Evolutionary conservation across 768 basidiomycete genomes (phyloP).

Genomic region (Pluteus cervinus): DNA sequence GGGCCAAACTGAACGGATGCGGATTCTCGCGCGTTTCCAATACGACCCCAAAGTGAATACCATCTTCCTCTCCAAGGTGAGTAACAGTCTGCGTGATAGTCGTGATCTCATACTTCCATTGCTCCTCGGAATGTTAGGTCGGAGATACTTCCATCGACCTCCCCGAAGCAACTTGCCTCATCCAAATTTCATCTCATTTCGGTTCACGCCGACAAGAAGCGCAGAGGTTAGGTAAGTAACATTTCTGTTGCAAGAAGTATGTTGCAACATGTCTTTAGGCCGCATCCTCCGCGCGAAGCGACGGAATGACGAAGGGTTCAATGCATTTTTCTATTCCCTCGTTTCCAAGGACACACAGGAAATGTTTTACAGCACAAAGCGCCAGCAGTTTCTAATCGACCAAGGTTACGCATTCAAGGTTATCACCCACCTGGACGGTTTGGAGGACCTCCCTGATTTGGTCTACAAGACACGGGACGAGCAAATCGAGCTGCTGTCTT

Average conservation of each 20-base stretch:
- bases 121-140: slow-evolving; percentile 44
- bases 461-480: slow-evolving; percentile 90
- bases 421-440: slow-evolving; percentile 93
- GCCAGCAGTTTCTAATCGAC: slow-evolving; percentile 97
- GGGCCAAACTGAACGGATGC: slow-evolving; percentile 92
- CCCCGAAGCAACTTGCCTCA: slow-evolving; percentile 97
- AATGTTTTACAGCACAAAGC: slow-evolving; percentile 99
- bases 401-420: slow-evolving; percentile 99
- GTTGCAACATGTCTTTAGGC: slow-evolving; percentile 36
- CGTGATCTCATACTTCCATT: background rate
- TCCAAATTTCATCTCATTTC: slow-evolving; percentile 99
- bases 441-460: slow-evolving; percentile 78
- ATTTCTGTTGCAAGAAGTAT: slow-evolving; percentile 5
- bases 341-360: slow-evolving; percentile 99
- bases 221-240: slow-evolving; percentile 74
- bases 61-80: slow-evolving; percentile 94
- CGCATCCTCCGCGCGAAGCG: slow-evolving; percentile 96
- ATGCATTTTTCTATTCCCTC: slow-evolving; percentile 98
- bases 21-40: slow-evolving; percentile 93
- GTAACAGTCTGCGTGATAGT: slow-evolving; percentile 11
- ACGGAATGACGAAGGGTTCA: slow-evolving; percentile 98
- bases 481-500: slow-evolving; percentile 94
- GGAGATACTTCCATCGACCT: slow-evolving; percentile 99
- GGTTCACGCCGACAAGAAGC: slow-evolving; percentile 98
- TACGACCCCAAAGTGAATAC: slow-evolving; percentile 94